phyloP scores from a whole-genome alignment of 257 asterid species.

The Leptodermis oblonga region DNA sequence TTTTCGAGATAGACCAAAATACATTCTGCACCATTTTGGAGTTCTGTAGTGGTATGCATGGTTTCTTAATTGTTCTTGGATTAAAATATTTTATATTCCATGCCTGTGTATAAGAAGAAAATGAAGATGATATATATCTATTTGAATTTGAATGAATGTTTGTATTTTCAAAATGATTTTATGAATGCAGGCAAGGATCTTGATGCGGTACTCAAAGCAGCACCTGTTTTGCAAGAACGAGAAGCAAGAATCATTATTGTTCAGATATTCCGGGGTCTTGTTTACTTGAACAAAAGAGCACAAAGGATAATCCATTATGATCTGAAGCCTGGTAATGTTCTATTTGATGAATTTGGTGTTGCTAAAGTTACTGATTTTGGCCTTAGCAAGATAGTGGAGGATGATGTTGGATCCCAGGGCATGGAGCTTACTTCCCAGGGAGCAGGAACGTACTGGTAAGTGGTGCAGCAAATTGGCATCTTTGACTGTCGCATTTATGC shows the following conservation, averaged over 20 bases:
- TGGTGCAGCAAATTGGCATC: conserved; percentile 9
- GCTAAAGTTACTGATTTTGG: conserved; percentile 99
- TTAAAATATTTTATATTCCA: neutral
- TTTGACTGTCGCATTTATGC: neutral
- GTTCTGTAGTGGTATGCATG: conserved; percentile 82
- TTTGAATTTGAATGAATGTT: neutral
- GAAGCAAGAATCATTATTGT: conserved; percentile 84
- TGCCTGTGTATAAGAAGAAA: no score
- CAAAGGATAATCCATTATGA: conserved; percentile 96
- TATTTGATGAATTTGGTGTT: conserved; percentile 80
- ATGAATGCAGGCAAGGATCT: conserved; percentile 80
- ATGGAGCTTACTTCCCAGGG: conserved; percentile 99
- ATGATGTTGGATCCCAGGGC: conserved; percentile 97
- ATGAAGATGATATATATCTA: neutral
- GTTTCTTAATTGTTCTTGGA: neutral
- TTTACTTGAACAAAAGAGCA: conserved; percentile 85
- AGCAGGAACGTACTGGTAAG: conserved; percentile 99
- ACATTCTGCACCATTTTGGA: conserved; percentile 98
- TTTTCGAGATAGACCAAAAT: conserved; percentile 92
- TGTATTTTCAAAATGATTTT: conserved; percentile 7
- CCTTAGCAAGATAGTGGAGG: conserved; percentile 98
- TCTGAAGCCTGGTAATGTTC: conserved; percentile 97
- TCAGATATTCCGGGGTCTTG: conserved; percentile 95
- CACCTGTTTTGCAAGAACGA: conserved; percentile 81
- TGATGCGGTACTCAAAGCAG: conserved; percentile 89